These are phyloP conservation scores for Termitomyces sp. DNA, from an alignment of 768 basidiomycete genomes.

Conservation along the genomic window DNA sequence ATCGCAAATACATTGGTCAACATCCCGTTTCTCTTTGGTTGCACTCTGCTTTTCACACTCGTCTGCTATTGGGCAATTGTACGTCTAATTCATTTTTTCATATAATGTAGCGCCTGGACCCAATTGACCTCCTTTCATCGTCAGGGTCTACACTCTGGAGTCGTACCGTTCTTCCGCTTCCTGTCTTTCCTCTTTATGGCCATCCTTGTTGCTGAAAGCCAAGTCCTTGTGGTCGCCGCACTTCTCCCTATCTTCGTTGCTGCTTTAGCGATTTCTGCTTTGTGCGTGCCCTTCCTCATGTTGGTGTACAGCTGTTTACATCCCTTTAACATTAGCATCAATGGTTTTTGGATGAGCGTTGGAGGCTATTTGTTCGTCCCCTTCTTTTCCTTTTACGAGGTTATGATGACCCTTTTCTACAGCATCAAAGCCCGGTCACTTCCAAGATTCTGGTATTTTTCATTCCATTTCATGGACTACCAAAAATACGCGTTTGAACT, in stretches of 20 bases:
- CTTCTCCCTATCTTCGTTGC: conserved; percentile 55
- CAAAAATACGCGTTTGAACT: no score
- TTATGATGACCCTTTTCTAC: conserved; percentile 13
- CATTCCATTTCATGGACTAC: no score
- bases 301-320: neutral
- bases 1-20: conserved; percentile 51
- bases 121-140: neutral
- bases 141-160: conserved; percentile 49
- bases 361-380: conserved; percentile 38
- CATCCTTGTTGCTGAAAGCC: no score
- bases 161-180: conserved; percentile 50
- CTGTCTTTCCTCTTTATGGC: conserved; percentile 50
- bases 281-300: conserved; percentile 22
- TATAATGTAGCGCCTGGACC: no score
- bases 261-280: conserved; percentile 48
- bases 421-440: conserved; percentile 52
- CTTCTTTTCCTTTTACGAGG: no score
- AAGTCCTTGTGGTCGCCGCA: conserved; percentile 45
- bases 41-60: no score
- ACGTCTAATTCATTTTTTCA: conserved; percentile 16
- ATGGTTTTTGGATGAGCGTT: no score
- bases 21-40: conserved; percentile 53
- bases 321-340: no score
- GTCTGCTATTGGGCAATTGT: no score
- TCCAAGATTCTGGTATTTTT: conserved; percentile 57